Conservation (phyloP, 768 basidiomycete genomes). For the Myochromella boudieri region DNA sequence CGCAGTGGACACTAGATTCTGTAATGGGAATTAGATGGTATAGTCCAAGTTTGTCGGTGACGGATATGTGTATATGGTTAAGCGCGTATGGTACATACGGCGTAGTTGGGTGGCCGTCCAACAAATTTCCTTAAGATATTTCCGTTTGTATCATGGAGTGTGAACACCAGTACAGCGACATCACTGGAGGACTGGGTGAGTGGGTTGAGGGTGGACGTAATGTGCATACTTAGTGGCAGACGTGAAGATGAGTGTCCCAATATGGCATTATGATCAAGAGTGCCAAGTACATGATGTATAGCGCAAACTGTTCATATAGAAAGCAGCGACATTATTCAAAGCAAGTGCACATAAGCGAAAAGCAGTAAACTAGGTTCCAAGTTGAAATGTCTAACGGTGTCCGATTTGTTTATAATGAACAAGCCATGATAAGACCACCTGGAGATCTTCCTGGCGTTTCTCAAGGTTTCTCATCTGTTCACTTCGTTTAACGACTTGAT, state of each 20-base stretch:
- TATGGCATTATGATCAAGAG: background rate
- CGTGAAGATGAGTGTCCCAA: no score
- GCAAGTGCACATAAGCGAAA: no score
- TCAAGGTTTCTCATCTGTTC: no score
- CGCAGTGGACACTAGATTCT: slow-evolving; percentile 24
- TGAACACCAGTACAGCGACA: slow-evolving; percentile 26
- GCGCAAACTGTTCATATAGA: no score
- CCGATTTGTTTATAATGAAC: no score
- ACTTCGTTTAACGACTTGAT: no score
- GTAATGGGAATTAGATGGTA: background rate
- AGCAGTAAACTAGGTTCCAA: no score
- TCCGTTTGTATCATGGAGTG: slow-evolving; percentile 13
- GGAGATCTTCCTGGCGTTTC: no score
- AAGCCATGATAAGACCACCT: no score
- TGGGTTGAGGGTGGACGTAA: slow-evolving; percentile 20
- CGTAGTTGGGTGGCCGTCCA: slow-evolving; percentile 22
- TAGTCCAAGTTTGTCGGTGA: background rate
- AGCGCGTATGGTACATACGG: slow-evolving; percentile 13
- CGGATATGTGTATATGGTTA: background rate
- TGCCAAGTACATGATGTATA: no score
- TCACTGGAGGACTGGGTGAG: slow-evolving; percentile 17
- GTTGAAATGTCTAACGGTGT: no score
- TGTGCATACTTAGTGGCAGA: slow-evolving; percentile 18
- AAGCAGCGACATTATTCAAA: no score
- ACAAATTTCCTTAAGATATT: slow-evolving; percentile 21